Evolutionary conservation across 176 grass and related monocot genomes (phyloP), one percentile per base, ranked within the genome.

Genomic region (Microstegium vimineum): DNA sequence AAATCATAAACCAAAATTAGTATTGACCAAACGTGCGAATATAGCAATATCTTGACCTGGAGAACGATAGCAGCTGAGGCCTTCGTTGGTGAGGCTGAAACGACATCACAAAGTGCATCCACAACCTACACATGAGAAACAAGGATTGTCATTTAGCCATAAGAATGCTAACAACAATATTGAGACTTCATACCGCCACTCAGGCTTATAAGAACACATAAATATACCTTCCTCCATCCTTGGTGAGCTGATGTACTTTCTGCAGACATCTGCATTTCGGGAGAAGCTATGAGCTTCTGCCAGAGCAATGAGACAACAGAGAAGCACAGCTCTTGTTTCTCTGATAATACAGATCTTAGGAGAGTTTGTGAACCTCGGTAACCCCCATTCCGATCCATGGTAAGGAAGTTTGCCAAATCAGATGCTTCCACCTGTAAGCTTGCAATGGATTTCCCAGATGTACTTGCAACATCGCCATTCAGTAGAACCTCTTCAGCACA

Each of bases 231-330:
- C 74, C 96, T 93, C 96, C 96, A 99, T 52, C 96, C 96, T 80
- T 99, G 96, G 79, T 99, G 96, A 87, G 96, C 96, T 69, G 96
- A 99, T 56, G 96, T 99, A 90, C 96, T 94, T 91, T 99, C 96
- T 57, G 93, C 96, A 87, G 80, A 88, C 96, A 99, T 94, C 92
- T 99, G 87, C 78, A 88, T 95, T 90, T 99, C 96, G 6, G 96
- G 96, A 66, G 91, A 92, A 82, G 87, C 93, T 75, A 99, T 92
- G 78, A 99, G 80, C 68, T 99, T 99, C 78, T 91, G 91, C 96
- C 96, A 99, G 79, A 99, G 90, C 82, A 99, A 88, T 2, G 93
- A 91, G 74, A 99, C 93, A 84, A 99, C 96, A 78, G 96, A 99
- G 78, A 99, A 94, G 64, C 96, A 99, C 49, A 95, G 31, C 43